Conservation (phyloP, 2,329 filamentous ascomycete genomes). For the Capronia americana region DNA sequence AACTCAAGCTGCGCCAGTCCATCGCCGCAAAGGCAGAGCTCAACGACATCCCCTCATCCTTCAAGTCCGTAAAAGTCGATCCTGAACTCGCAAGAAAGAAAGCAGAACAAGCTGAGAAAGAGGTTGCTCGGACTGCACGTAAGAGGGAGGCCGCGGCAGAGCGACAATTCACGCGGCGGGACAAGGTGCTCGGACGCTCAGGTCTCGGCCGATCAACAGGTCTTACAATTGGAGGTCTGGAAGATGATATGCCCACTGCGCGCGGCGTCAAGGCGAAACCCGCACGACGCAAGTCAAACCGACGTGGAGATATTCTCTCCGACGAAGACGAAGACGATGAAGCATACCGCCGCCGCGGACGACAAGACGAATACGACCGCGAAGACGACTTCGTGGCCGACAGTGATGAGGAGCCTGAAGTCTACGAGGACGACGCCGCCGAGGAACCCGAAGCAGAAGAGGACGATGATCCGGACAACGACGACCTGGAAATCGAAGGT, state of each 20-base stretch:
- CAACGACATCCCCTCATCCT: constrained; percentile 49
- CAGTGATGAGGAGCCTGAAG: constrained; percentile 57
- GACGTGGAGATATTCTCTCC: constrained; percentile 56
- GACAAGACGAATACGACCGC: constrained; percentile 82
- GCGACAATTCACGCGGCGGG: constrained; percentile 60
- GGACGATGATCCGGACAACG: constrained; percentile 51
- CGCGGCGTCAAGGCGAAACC: constrained; percentile 43
- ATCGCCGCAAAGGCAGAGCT: constrained; percentile 64
- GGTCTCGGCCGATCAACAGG: constrained; percentile 55
- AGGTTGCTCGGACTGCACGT: constrained; percentile 61
- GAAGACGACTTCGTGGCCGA: constrained; percentile 76
- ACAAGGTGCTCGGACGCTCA: constrained; percentile 54
- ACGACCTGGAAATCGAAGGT: constrained; percentile 46
- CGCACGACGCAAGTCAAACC: constrained; percentile 49
- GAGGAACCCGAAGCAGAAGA: constrained; percentile 48
- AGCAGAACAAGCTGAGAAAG: constrained; percentile 66
- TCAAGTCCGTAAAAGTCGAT: constrained; percentile 60
- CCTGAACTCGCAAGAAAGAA: constrained; percentile 66
- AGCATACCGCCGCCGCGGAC: constrained; percentile 55
- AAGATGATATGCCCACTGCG: constrained; percentile 59
- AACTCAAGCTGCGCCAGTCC: constrained; percentile 66
- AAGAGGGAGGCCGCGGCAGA: constrained; percentile 62
- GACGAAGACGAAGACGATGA: constrained; percentile 57
- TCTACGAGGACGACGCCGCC: constrained; percentile 52
- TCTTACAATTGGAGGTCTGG: constrained; percentile 62